Conservation (phyloP, 257 asterid genomes). For the Solanum verrucosum region DNA sequence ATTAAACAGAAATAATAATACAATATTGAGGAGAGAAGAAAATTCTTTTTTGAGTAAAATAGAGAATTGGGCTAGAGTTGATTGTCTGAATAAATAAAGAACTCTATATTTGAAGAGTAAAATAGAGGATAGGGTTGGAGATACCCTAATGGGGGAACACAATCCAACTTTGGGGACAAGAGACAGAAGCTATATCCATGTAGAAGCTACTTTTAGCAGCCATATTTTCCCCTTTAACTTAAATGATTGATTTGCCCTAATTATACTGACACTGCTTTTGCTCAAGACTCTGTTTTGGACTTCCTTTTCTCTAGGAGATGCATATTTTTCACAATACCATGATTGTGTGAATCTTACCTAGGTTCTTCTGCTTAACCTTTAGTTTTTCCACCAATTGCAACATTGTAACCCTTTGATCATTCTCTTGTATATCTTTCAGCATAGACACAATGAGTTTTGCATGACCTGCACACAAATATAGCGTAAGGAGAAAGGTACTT, state of each 20-base stretch:
- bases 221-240: not conserved
- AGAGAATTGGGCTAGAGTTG: not conserved
- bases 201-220: not conserved
- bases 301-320: not conserved
- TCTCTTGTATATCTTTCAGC: constrained; percentile 65
- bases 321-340: not conserved
- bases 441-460: constrained; percentile 51
- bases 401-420: constrained; percentile 73
- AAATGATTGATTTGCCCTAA: not conserved
- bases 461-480: constrained; percentile 48
- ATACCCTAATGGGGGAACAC: not conserved
- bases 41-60: not conserved
- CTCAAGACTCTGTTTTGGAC: not conserved
- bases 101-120: not conserved
- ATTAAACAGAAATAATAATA: too few relatives aligned
- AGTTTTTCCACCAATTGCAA: constrained; percentile 83
- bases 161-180: not conserved
- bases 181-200: not conserved
- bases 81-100: not conserved
- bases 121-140: not conserved
- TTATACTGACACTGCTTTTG: not conserved
- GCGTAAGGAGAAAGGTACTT: not conserved
- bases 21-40: not conserved
- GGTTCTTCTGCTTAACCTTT: constrained; percentile 53
- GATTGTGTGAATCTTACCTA: constrained; percentile 36